Evolutionary conservation across 169 alveolate genomes (phyloP).

Genomic region (Cryptosporidium sp.): DNA sequence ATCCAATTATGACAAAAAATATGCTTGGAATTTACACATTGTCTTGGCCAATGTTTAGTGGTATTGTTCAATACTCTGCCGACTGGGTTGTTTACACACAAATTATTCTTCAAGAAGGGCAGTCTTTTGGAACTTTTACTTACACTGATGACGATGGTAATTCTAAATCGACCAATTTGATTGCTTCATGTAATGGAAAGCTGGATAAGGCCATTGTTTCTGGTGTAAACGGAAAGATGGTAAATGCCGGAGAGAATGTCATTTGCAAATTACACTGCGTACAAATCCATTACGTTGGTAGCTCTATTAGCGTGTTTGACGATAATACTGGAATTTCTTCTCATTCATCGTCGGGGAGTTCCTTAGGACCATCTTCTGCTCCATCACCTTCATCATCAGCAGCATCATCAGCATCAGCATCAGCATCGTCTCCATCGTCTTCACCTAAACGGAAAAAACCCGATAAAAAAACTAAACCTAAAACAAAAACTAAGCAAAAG

Average conservation of each 20-base stretch:
- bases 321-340: neutral
- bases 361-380: neutral
- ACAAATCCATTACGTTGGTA: neutral
- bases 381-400: neutral
- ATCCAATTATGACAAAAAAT: neutral
- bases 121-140: neutral
- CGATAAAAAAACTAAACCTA: no score
- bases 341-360: neutral
- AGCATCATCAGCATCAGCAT: neutral
- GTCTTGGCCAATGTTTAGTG: conserved; percentile 17
- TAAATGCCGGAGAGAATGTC: neutral
- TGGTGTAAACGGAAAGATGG: conserved; percentile 6
- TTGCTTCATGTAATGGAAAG: conserved; percentile 26
- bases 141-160: neutral
- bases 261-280: neutral
- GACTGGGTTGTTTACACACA: conserved; percentile 29
- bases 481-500: no score
- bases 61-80: conserved; percentile 4
- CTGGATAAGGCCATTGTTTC: neutral
- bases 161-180: neutral
- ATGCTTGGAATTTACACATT: conserved; percentile 3
- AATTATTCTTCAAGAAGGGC: neutral
- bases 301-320: neutral
- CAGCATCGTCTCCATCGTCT: neutral
- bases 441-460: no score